Percentiles rank a stretch among this genome's conserved stretches.
These are phyloP conservation scores for Xylaria curta DNA, from an alignment of 495 filamentous ascomycete species.

Conservation along the genomic window DNA sequence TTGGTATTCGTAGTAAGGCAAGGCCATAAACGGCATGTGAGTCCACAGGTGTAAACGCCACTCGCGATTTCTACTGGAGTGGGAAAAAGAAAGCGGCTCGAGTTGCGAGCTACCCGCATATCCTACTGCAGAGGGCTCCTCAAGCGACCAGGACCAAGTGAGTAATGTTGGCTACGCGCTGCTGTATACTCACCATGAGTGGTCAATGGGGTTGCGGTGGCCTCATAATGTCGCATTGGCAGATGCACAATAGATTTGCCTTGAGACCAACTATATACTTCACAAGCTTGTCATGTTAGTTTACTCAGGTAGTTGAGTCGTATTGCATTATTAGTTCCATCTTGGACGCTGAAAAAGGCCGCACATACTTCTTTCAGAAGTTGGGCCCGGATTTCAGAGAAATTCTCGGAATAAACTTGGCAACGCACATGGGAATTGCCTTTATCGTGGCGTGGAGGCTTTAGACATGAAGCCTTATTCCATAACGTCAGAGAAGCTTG, in stretches of 20 bases:
- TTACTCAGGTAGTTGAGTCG: not conserved
- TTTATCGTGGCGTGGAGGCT: not conserved
- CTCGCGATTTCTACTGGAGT: conserved; percentile 5
- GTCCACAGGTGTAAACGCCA: conserved; percentile 11
- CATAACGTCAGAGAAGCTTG: not conserved
- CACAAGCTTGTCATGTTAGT: conserved; percentile 11
- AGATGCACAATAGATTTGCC: conserved; percentile 22
- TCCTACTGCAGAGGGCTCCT: not conserved
- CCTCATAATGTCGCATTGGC: conserved; percentile 14
- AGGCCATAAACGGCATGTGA: conserved; percentile 5
- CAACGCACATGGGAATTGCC: not conserved
- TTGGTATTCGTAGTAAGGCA: not conserved
- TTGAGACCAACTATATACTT: conserved; percentile 11
- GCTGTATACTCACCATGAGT: not conserved
- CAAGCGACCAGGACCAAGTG: not conserved
- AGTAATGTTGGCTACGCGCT: conserved; percentile 4
- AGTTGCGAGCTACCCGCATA: not conserved
- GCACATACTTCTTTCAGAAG: conserved; percentile 19
- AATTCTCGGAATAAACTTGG: conserved; percentile 12
- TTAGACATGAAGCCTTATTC: not conserved
- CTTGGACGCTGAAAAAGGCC: conserved; percentile 20
- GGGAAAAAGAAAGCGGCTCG: conserved; percentile 11
- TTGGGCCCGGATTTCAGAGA: not conserved
- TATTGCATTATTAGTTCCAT: conserved; percentile 11
- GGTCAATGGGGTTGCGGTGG: conserved; percentile 20